phyloP scores from a whole-genome alignment of 176 grass and related monocot genomes.

The Eragrostis nindensis region DNA sequence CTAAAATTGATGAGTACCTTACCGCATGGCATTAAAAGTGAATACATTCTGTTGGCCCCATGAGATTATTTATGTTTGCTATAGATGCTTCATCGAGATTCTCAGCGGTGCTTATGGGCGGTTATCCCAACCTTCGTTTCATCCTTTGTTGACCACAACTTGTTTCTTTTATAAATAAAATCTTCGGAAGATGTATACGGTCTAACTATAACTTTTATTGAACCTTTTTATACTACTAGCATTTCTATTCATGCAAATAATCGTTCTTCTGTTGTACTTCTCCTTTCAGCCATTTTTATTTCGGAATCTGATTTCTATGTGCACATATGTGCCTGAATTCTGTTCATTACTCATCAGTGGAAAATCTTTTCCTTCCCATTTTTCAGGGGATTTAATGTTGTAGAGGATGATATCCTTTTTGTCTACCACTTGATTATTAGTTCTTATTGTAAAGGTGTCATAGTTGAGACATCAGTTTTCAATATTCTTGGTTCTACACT shows the following conservation, averaged over 20 bases:
- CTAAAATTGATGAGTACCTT: not conserved
- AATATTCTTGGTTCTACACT: not conserved
- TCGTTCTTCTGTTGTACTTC: not conserved
- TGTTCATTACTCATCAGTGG: conserved; percentile 1
- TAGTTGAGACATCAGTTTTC: not conserved
- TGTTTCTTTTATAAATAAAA: not conserved
- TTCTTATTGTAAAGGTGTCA: not conserved
- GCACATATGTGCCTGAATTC: not conserved
- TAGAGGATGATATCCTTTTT: not conserved
- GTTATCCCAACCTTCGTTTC: not conserved
- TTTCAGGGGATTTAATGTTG: not conserved
- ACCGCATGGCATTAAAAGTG: conserved; percentile 25
- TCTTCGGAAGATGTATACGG: not conserved
- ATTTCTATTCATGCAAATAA: conserved; percentile 6
- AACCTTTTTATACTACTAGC: not conserved
- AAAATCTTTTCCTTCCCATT: not conserved
- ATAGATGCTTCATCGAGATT: conserved; percentile 34
- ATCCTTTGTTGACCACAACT: not conserved
- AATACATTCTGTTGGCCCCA: conserved; percentile 5
- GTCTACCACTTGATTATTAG: not conserved
- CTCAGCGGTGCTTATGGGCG: conserved; percentile 3
- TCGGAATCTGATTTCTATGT: not conserved
- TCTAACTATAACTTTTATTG: not conserved
- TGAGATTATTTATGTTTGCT: conserved; percentile 30
- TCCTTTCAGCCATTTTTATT: conserved; percentile 2